Conservation (phyloP, 106 monocot genomes). For the Ottelia alismoides region DNA sequence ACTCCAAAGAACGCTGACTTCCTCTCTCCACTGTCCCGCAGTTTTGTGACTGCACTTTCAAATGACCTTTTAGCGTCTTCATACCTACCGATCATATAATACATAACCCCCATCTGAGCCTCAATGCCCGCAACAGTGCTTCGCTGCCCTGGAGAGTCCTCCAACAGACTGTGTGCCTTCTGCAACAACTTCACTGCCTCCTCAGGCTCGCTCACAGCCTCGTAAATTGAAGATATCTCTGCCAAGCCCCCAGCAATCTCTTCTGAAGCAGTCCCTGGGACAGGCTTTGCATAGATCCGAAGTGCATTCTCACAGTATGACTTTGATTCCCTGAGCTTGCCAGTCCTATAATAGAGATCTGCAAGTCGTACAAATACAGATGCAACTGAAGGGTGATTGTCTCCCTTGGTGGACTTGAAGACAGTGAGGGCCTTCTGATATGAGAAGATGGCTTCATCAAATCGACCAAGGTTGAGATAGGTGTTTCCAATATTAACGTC, state of each 20-base stretch:
- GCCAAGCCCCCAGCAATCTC: slow-evolving; percentile 69
- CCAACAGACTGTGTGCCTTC: slow-evolving; percentile 61
- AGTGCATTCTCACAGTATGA: slow-evolving; percentile 83
- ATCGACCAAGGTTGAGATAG: slow-evolving; percentile 24
- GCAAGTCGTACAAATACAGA: slow-evolving; percentile 31
- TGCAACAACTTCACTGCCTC: slow-evolving; percentile 75
- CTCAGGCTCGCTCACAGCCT: slow-evolving; percentile 68
- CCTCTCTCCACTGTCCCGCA: slow-evolving; percentile 71
- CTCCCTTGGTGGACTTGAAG: slow-evolving; percentile 24
- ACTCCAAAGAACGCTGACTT: slow-evolving; percentile 76
- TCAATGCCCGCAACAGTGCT: slow-evolving; percentile 84
- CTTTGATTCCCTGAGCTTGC: slow-evolving; percentile 63
- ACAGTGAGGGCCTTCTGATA: slow-evolving; percentile 24
- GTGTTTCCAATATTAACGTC: slow-evolving; percentile 40
- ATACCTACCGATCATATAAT: slow-evolving; percentile 72
- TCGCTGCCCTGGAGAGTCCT: slow-evolving; percentile 61
- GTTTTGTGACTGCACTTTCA: slow-evolving; percentile 51
- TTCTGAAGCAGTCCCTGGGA: slow-evolving; percentile 38
- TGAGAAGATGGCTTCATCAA: slow-evolving; percentile 31
- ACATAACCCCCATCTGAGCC: slow-evolving; percentile 81
- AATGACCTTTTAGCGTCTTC: slow-evolving; percentile 45
- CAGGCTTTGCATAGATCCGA: slow-evolving; percentile 54
- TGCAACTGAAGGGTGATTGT: slow-evolving; percentile 22
- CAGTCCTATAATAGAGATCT: slow-evolving; percentile 36
- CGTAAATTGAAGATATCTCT: slow-evolving; percentile 78